These are phyloP conservation scores for Kodamaea neixiangensis DNA, from an alignment of 805 yeast genomes.

Conservation along the genomic window DNA sequence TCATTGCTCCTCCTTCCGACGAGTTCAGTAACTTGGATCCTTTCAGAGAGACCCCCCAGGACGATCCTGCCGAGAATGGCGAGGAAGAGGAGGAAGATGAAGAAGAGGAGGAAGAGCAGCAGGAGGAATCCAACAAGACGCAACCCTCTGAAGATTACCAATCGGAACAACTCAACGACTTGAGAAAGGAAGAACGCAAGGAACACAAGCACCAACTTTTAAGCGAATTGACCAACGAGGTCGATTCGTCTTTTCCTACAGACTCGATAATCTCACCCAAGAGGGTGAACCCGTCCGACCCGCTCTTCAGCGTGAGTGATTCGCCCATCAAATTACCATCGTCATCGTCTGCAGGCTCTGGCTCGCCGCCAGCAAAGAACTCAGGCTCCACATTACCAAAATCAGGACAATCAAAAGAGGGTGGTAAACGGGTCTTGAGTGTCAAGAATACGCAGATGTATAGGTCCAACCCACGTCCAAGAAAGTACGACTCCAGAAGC, in stretches of 20 bases:
- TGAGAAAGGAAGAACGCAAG: conserved; percentile 37
- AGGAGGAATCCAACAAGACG: background rate
- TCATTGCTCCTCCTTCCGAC: conserved; percentile 27
- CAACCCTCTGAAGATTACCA: conserved; percentile 10
- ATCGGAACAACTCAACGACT: conserved; percentile 26
- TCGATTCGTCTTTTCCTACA: conserved; percentile 10
- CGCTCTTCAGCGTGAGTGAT: conserved; percentile 37
- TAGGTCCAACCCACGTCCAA: conserved; percentile 30
- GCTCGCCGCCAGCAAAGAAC: background rate
- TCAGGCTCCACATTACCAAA: conserved; percentile 11
- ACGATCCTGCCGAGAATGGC: conserved; percentile 13
- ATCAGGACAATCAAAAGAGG: background rate
- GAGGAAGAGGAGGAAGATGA: conserved; percentile 20
- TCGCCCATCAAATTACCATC: conserved; percentile 25
- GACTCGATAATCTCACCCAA: conserved; percentile 15
- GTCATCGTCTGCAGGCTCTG: background rate
- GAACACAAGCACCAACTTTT: conserved; percentile 36
- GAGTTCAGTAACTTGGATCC: conserved; percentile 11
- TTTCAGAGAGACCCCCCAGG: conserved; percentile 9
- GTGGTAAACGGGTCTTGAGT: conserved; percentile 5
- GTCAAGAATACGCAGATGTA: conserved; percentile 27
- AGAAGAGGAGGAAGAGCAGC: conserved; percentile 11
- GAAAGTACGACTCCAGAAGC: conserved; percentile 30
- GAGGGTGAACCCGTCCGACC: conserved; percentile 21
- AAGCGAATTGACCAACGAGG: conserved; percentile 43